Base-by-base conservation (phyloP, 352 stramenopile species). In the Pythium aquatile region DNA sequence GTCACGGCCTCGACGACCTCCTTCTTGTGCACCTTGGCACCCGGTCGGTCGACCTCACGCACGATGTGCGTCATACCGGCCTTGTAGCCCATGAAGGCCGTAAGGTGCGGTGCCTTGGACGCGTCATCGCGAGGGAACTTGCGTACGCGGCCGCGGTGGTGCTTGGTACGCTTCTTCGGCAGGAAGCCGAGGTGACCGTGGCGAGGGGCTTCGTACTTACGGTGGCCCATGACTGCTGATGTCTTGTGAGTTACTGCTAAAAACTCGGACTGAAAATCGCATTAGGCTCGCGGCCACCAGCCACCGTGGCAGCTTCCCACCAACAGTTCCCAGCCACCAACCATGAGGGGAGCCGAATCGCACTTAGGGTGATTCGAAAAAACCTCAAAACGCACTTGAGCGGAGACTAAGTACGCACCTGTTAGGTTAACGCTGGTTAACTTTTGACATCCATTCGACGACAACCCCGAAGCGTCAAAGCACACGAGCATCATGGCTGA, bases 71-170 rank as follows among this genome's bases (percentile, higher is more conserved):
- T 99, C 98, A 99, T 99, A 76, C 98, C 98, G 64, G 98, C 98
- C 93, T 99, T 99, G 96, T 99, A 99, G 78, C 93, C 98, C 87
- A 99, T 98, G 90, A 99, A 99, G 66, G 98, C 98, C 52, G 98
- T 99, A 37, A 99, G 91, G 83, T 99, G 98, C 66, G 84, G 84
- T 59, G 89, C 84, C 85, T 98, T 98, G 68, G 91, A 90, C 40
- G 89, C 77, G 74, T 99, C 97, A 80, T 99, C 98, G 73, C 90
- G 95, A 39, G 98, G 98, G 95, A 99, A 99, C 74, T 98, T 98
- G 74, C 97, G 93, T 85, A 99, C 95, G 78, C 97, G 97, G 72
- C 98, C 98, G 66, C 87, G 88, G 90, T 99, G 97, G 92, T 99
- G 96, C 84, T 98, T 99, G 85, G 97, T 99, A 51, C 98, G 95